Evolutionary conservation across 1,284 basidiomycete genomes (phyloP), one percentile per base, ranked within the genome.

Genomic region (Hemileia vastatrix): DNA sequence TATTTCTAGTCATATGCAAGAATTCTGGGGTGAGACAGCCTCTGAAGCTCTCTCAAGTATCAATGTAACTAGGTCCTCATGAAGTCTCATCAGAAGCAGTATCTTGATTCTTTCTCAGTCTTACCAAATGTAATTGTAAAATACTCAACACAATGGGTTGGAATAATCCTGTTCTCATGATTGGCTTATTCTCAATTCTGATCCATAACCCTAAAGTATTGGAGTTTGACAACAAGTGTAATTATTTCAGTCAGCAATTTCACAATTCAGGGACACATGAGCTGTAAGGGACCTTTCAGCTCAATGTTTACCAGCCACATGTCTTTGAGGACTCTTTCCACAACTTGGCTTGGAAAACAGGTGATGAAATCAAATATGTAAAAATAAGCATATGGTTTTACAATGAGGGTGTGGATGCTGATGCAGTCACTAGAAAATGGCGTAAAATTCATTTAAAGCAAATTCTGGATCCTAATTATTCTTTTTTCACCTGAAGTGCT

Each of bases 391-490:
- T 98, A 67, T 86, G 92, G 64, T 99, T 98, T 57, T 90, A 91
- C 73, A 87, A 92, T 66, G 95, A 99, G 72, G 95, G 95, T 67
- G 90, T 98, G 52, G 95, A 98, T 76, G 95, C 95, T 0, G 95
- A 95, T 24, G 95, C 95, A 71, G 90, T 98, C 47, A 96, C 95
- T 2, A 83, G 94, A 67, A 94, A 97, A 78, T 97, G 94, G 94
- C 96, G 45, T 6, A 56, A 92, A 70, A 94, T 96, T 59, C 83
- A 98, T 19, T 93, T 94, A 1, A 83, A 92, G 59, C 93, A 96
- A 76, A 99, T 99, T 88, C 97, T 99, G 78, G 92, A 99, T 76
- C 93, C 95, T n/a, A 90, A 95, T 78, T 96, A 98, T 72, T 91
- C 91, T 5, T 82, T 98, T 19, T 99, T 98, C 83, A 90, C 96